Conservation (phyloP, 768 basidiomycete genomes). For the Hygrophoropsis aurantiaca region DNA sequence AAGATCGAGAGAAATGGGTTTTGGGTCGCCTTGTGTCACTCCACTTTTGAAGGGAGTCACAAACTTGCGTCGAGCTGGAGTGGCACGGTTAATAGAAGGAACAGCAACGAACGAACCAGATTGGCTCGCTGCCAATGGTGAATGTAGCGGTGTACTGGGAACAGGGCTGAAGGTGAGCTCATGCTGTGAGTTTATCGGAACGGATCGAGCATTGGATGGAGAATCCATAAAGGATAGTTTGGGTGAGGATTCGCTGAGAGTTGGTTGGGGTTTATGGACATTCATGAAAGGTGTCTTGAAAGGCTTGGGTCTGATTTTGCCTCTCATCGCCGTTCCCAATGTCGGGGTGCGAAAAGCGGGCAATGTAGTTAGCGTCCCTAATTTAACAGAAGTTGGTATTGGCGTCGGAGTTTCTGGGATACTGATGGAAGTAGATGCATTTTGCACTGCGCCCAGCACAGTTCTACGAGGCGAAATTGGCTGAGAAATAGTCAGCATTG, state of each 20-base stretch:
- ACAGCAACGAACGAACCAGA: slow-evolving; percentile 11
- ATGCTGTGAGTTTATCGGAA: background rate
- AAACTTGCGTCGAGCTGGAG: slow-evolving; percentile 42
- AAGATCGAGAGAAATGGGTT: slow-evolving; percentile 25
- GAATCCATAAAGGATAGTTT: slow-evolving; percentile 30
- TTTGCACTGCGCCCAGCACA: slow-evolving; percentile 38
- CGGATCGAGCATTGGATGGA: slow-evolving; percentile 12
- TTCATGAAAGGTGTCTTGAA: slow-evolving; percentile 49
- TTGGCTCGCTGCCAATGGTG: slow-evolving; percentile 22
- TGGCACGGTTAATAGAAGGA: slow-evolving; percentile 21
- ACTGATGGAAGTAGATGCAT: slow-evolving; percentile 27
- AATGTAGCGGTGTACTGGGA: slow-evolving; percentile 35
- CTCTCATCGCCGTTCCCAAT: slow-evolving; percentile 6
- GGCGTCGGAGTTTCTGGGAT: slow-evolving; percentile 42
- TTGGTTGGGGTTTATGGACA: slow-evolving; percentile 9
- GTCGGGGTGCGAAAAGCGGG: slow-evolving; percentile 13
- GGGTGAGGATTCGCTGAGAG: slow-evolving; percentile 19
- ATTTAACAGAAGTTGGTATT: slow-evolving; percentile 18
- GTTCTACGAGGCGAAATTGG: slow-evolving; percentile 20
- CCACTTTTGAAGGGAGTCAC: slow-evolving; percentile 63
- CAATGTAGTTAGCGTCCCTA: slow-evolving; percentile 19
- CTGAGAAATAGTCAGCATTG: slow-evolving; percentile 7
- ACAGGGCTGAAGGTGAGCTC: slow-evolving; percentile 12
- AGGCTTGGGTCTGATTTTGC: slow-evolving; percentile 27
- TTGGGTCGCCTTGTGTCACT: slow-evolving; percentile 45